Conservation (phyloP, 176 grass and related monocot species). For the Avena insularis region DNA sequence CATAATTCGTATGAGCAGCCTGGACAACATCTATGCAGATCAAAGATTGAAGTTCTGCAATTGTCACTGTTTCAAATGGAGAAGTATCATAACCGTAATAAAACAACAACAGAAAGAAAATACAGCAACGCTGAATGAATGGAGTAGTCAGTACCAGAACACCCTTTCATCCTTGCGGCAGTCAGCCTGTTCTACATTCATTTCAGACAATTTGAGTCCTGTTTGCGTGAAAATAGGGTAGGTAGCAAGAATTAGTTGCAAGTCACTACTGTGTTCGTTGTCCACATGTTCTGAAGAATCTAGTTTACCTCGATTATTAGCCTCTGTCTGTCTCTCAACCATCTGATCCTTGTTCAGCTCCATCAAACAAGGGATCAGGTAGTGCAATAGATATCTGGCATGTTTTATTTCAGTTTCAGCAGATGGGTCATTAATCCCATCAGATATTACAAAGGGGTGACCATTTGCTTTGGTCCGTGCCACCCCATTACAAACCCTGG, state of each 20-base stretch:
- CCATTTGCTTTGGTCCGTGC: not conserved
- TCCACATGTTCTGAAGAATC: constrained; percentile 24
- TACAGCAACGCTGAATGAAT: not conserved
- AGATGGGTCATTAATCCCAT: constrained; percentile 1
- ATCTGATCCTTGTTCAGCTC: constrained; percentile 60
- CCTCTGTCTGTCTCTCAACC: constrained; percentile 63
- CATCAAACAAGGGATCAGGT: constrained; percentile 64
- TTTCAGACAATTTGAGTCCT: constrained; percentile 46
- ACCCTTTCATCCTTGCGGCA: constrained; percentile 62
- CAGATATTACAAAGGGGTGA: not conserved
- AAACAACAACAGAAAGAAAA: not conserved
- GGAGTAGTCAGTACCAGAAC: constrained; percentile 55
- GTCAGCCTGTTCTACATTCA: constrained; percentile 48
- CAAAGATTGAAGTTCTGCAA: constrained; percentile 75
- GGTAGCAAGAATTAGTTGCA: constrained; percentile 30
- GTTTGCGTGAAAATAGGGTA: constrained; percentile 13
- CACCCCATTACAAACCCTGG: not conserved
- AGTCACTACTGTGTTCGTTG: constrained; percentile 10
- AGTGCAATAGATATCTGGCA: constrained; percentile 59
- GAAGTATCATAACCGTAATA: constrained; percentile 22
- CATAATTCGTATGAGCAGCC: constrained; percentile 74
- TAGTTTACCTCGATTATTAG: constrained; percentile 53
- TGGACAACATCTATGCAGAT: constrained; percentile 74
- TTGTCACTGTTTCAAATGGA: constrained; percentile 56
- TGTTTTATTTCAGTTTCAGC: constrained; percentile 44